Percentiles rank a stretch among this genome's conserved stretches.
These are phyloP conservation scores for Heliocybe sulcata DNA, from an alignment of 1,284 basidiomycete genomes.

Conservation along the genomic window DNA sequence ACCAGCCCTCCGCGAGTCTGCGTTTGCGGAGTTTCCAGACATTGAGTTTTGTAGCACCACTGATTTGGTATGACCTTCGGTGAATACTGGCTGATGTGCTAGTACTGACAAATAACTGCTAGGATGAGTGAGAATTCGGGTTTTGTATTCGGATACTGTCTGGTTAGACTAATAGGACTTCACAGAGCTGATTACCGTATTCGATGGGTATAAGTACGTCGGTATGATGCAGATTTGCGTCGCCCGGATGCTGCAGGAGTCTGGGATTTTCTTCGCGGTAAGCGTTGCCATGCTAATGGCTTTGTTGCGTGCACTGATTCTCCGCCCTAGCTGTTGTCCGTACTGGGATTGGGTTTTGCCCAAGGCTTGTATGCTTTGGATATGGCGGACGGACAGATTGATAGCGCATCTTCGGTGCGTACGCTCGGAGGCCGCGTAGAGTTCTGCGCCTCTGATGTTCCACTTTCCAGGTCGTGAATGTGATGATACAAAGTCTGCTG, in stretches of 20 bases:
- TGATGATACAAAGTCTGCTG: slow-evolving; percentile 76
- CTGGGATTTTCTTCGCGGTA: slow-evolving; percentile 88
- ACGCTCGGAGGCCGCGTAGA: no score
- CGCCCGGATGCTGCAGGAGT: slow-evolving; percentile 86
- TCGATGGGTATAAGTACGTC: slow-evolving; percentile 77
- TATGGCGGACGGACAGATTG: slow-evolving; percentile 77
- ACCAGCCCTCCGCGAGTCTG: slow-evolving; percentile 27
- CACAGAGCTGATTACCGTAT: slow-evolving; percentile 70
- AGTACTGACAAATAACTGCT: not conserved
- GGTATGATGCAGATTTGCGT: slow-evolving; percentile 86
- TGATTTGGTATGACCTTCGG: slow-evolving; percentile 60
- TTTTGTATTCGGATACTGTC: slow-evolving; percentile 3
- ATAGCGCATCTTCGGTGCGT: slow-evolving; percentile 41
- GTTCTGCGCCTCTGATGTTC: not conserved
- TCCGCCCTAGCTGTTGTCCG: slow-evolving; percentile 56
- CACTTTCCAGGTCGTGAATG: slow-evolving; percentile 52
- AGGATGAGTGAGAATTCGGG: slow-evolving; percentile 81
- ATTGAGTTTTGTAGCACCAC: slow-evolving; percentile 78
- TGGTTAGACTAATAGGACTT: slow-evolving; percentile 7
- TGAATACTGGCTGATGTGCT: not conserved
- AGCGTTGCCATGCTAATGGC: slow-evolving; percentile 14
- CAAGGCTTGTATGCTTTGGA: slow-evolving; percentile 88
- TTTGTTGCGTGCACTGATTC: slow-evolving; percentile 8
- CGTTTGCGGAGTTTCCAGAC: slow-evolving; percentile 81
- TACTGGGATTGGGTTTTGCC: slow-evolving; percentile 79